Evolutionary conservation across 2,329 filamentous ascomycete genomes (phyloP).

Genomic region (Colletotrichum tanaceti): DNA sequence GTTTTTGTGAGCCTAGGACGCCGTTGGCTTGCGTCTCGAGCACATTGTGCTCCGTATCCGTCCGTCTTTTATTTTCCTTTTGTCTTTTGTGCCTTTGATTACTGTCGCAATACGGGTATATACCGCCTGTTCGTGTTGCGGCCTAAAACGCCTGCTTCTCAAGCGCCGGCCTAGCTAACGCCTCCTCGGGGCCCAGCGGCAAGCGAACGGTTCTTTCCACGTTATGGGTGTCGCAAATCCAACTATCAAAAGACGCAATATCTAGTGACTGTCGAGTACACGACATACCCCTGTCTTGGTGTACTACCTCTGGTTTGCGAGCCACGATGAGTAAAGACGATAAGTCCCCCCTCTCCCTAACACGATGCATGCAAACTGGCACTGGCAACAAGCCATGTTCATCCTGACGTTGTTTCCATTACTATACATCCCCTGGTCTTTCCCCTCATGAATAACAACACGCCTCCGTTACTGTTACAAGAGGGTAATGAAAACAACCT

Average conservation of each 20-base stretch:
- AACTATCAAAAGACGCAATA: not conserved
- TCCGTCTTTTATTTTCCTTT: constrained; percentile 3
- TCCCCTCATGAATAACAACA: not conserved
- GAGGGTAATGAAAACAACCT: constrained; percentile 20
- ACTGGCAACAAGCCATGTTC: constrained; percentile 16
- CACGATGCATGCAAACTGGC: not conserved
- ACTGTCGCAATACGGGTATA: too few species aligned
- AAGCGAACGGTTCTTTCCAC: constrained; percentile 1
- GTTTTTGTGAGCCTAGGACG: not conserved
- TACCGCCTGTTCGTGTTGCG: constrained; percentile 39
- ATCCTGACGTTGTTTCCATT: constrained; percentile 31
- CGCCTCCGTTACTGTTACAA: not conserved
- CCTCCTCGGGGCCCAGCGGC: not conserved
- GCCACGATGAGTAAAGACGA: constrained; percentile 15
- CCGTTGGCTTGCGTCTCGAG: not conserved
- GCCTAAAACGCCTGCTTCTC: constrained; percentile 37
- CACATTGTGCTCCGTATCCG: not conserved
- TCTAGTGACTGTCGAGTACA: not conserved
- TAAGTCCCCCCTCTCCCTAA: constrained; percentile 5
- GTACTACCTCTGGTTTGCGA: constrained; percentile 1
- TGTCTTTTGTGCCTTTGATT: not conserved
- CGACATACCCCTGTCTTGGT: not conserved
- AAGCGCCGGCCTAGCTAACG: constrained; percentile 28
- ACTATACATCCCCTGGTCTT: not conserved
- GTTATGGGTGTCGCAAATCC: constrained; percentile 3